Conservation (phyloP, 2,329 filamentous ascomycete species). For the Fusarium nodosum region DNA sequence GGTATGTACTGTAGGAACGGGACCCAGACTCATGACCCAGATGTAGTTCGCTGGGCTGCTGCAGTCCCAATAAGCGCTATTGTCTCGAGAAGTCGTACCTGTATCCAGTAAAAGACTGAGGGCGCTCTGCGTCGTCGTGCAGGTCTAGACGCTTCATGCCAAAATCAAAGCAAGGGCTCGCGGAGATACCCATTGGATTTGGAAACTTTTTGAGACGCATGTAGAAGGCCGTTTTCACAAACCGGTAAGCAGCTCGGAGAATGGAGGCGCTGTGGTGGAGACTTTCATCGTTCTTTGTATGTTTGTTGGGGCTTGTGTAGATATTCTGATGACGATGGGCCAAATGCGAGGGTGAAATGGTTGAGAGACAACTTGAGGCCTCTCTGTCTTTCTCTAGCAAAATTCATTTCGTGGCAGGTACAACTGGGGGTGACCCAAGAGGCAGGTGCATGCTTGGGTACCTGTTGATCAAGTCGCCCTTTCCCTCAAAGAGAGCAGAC, state of each 20-base stretch:
- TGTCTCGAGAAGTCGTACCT: slow-evolving; percentile 22
- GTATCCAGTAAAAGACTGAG: slow-evolving; percentile 6
- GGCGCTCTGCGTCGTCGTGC: not conserved
- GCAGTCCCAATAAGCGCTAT: slow-evolving; percentile 32
- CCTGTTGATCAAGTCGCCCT: not conserved
- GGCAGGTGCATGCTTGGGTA: not conserved
- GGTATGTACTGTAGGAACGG: slow-evolving; percentile 1
- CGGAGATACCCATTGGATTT: slow-evolving; percentile 10
- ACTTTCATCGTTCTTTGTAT: slow-evolving; percentile 17
- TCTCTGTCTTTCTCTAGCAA: not conserved
- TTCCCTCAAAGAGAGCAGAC: not conserved
- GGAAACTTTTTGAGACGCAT: slow-evolving; percentile 17
- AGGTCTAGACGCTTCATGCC: slow-evolving; percentile 4
- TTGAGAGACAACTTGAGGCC: slow-evolving; percentile 6
- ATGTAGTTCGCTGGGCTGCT: slow-evolving; percentile 22
- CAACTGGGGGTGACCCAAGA: slow-evolving; percentile 8
- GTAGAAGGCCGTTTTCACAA: slow-evolving; percentile 28
- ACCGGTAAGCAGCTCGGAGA: slow-evolving; percentile 20
- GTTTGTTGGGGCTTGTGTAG: slow-evolving; percentile 12
- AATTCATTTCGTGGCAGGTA: slow-evolving; percentile 1
- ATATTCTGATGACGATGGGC: not conserved
- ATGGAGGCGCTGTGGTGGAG: slow-evolving; percentile 28
- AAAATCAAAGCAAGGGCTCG: slow-evolving; percentile 14
- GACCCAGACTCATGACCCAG: slow-evolving; percentile 5
- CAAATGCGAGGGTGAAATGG: not conserved